Evolutionary conservation across 2,329 filamentous ascomycete species (phyloP).

Genomic region (Purpureocillium lavendulum): DNA sequence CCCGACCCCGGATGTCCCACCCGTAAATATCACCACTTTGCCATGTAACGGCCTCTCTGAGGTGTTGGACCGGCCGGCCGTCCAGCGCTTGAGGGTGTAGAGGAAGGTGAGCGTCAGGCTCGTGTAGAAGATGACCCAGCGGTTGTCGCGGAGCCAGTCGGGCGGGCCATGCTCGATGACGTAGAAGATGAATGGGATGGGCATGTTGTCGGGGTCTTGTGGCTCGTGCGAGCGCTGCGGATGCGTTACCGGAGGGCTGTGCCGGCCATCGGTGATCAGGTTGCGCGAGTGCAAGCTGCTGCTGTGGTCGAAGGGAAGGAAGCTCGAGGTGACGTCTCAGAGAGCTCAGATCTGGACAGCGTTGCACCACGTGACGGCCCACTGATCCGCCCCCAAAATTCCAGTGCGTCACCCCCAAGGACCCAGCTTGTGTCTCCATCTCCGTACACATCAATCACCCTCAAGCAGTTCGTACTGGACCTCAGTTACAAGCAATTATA

Average conservation of each 20-base stretch:
- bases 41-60: conserved; percentile 84
- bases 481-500: too few relatives aligned
- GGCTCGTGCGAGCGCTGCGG: neutral
- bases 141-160: conserved; percentile 35
- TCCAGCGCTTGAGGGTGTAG: conserved; percentile 60
- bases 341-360: neutral
- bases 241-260: neutral
- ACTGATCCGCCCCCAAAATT: too few relatives aligned
- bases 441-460: too few relatives aligned
- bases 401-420: too few relatives aligned
- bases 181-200: conserved; percentile 41
- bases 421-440: too few relatives aligned
- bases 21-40: conserved; percentile 88
- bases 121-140: conserved; percentile 31
- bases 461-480: too few relatives aligned
- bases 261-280: neutral
- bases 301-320: neutral
- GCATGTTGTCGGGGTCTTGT: conserved; percentile 29
- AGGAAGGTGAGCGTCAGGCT: conserved; percentile 28
- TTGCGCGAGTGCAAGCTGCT: too few relatives aligned
- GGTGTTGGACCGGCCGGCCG: conserved; percentile 63
- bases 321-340: neutral
- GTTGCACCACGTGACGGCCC: too few relatives aligned
- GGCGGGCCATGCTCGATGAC: conserved; percentile 41
- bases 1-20: conserved; percentile 89